phyloP scores from a whole-genome alignment of 129 eudicot genomes.

The Flaveria trinervia region DNA sequence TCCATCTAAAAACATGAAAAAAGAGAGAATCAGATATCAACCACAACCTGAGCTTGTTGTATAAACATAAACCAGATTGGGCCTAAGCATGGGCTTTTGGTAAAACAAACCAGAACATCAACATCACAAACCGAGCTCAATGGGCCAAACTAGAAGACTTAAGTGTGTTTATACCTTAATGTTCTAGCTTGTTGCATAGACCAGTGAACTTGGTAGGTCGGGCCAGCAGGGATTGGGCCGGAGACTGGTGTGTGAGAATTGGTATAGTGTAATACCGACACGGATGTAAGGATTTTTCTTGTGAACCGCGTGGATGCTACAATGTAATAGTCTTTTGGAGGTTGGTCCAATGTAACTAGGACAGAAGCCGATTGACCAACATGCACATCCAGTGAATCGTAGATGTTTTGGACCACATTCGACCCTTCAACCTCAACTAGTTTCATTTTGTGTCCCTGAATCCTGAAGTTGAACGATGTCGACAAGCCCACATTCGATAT shows the following conservation, averaged over 20 bases:
- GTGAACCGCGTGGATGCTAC: slow-evolving; percentile 87
- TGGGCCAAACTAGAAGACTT: neutral
- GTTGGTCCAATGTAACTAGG: slow-evolving; percentile 82
- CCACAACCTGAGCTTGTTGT: neutral
- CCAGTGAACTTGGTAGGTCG: slow-evolving; percentile 59
- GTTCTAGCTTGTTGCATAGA: slow-evolving; percentile 91
- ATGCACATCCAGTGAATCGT: slow-evolving; percentile 82
- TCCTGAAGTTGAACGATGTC: slow-evolving; percentile 83
- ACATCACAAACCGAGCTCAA: neutral
- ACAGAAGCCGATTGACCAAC: slow-evolving; percentile 91
- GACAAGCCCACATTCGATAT: slow-evolving; percentile 83
- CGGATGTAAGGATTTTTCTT: slow-evolving; percentile 54
- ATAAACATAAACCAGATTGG: neutral
- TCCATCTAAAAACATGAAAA: slow-evolving; percentile 58
- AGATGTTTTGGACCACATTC: slow-evolving; percentile 67
- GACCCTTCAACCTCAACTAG: slow-evolving; percentile 98
- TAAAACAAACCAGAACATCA: neutral
- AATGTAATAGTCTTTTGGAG: slow-evolving; percentile 83
- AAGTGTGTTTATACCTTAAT: slow-evolving; percentile 43
- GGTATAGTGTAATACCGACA: slow-evolving; percentile 70
- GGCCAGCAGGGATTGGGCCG: slow-evolving; percentile 83
- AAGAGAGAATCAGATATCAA: neutral
- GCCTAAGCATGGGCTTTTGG: slow-evolving; percentile 5
- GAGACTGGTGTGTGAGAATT: slow-evolving; percentile 67
- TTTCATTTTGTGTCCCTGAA: slow-evolving; percentile 86